Percentiles rank a stretch among this genome's conserved stretches.
phyloP scores from a whole-genome alignment of 73 alveolate species.

The Tetrahymena malaccensis region DNA sequence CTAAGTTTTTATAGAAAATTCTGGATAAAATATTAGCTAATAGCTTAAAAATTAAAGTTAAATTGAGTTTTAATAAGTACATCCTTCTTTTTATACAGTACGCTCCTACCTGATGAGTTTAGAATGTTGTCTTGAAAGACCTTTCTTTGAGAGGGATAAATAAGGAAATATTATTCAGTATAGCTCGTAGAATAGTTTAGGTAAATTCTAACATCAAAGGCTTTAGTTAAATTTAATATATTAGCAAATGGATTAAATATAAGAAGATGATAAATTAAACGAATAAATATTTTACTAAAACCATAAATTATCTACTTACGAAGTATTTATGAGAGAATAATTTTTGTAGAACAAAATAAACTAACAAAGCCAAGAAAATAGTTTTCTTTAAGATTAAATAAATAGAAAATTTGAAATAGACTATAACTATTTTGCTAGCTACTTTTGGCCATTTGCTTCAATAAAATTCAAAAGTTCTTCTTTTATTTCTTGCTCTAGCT shows the following conservation, averaged over 20 bases:
- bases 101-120: background rate
- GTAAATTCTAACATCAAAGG: background rate
- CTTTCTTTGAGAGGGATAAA: background rate
- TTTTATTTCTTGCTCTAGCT: background rate
- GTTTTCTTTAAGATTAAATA: background rate
- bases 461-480: background rate
- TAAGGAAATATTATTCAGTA: background rate
- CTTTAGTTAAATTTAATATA: background rate
- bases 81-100: background rate
- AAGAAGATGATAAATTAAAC: background rate
- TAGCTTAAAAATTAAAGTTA: background rate
- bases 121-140: background rate
- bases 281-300: background rate
- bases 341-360: background rate
- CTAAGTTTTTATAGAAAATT: background rate
- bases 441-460: background rate
- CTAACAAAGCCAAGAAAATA: background rate
- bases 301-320: background rate
- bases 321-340: background rate
- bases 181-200: background rate
- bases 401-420: background rate
- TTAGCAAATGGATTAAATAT: background rate
- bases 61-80: background rate
- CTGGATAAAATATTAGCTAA: too few species aligned
- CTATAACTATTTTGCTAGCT: background rate